These are phyloP conservation scores for Tolypocladium tropicale DNA, from an alignment of 2,329 filamentous ascomycete species.

Conservation along the genomic window DNA sequence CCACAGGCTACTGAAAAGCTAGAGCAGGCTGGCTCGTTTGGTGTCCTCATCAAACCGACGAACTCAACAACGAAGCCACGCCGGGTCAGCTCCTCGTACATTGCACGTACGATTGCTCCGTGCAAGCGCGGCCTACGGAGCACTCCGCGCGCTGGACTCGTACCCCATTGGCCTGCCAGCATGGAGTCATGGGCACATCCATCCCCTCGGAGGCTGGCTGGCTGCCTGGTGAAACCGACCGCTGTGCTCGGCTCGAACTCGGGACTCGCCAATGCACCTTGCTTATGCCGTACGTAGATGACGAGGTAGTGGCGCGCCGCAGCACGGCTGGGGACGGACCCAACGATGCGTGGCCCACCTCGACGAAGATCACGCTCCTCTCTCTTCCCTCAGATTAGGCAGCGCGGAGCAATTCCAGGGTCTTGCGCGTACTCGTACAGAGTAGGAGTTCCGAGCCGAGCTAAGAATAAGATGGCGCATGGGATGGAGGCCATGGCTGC, in stretches of 20 bases:
- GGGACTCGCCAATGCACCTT: background rate
- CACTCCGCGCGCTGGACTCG: background rate
- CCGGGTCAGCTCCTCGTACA: background rate
- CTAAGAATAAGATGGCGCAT: background rate
- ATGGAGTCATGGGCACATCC: background rate
- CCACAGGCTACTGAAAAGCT: background rate
- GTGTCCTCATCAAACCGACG: background rate
- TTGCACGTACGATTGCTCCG: too few relatives aligned
- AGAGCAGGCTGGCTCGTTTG: background rate
- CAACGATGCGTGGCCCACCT: background rate
- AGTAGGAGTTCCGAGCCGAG: background rate
- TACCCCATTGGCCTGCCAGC: background rate
- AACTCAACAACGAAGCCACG: background rate
- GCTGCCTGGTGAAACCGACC: background rate
- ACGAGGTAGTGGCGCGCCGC: background rate
- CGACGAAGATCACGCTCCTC: background rate
- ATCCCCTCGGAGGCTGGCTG: background rate
- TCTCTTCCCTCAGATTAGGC: background rate
- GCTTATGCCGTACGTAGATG: background rate
- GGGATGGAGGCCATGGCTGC: background rate
- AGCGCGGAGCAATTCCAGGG: background rate
- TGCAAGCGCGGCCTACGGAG: background rate
- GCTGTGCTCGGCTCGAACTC: background rate
- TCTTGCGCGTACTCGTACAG: background rate
- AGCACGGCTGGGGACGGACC: background rate